phyloP scores from a whole-genome alignment of 371 early-diverging fungal genomes.

The Mucor lusitanicus region DNA sequence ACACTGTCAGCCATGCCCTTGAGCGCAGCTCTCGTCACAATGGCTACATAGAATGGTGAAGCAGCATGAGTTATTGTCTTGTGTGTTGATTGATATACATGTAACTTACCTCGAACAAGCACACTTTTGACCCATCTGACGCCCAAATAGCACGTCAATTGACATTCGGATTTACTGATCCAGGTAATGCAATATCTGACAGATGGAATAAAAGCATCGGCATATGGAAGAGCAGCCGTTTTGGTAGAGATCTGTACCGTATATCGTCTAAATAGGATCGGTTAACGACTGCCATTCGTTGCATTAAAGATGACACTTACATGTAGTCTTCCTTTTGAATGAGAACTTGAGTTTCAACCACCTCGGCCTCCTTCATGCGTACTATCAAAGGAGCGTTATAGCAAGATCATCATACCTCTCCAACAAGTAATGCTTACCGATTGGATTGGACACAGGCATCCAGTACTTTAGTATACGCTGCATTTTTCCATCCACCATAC shows the following conservation, averaged over 20 bases:
- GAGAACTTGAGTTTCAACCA: constrained; percentile 54
- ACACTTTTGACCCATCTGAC: constrained; percentile 58
- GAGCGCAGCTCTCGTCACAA: constrained; percentile 43
- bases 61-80: not conserved
- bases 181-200: constrained; percentile 58
- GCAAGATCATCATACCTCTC: not conserved
- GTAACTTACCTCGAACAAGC: constrained; percentile 46
- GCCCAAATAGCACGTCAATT: constrained; percentile 50
- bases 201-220: constrained; percentile 62
- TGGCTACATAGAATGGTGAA: constrained; percentile 20
- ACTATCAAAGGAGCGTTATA: constrained; percentile 17
- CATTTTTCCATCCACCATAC: constrained; percentile 21
- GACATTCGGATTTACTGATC: constrained; percentile 46
- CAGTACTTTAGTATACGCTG: constrained; percentile 44
- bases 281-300: not conserved
- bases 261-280: constrained; percentile 29
- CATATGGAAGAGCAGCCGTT: constrained; percentile 55
- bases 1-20: constrained; percentile 48
- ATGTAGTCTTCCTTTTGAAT: constrained; percentile 53
- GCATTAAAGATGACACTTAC: constrained; percentile 9
- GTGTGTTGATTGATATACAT: not conserved
- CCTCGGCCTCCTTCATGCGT: constrained; percentile 60
- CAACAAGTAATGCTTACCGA: constrained; percentile 24
- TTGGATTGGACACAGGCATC: constrained; percentile 55
- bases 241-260: constrained; percentile 49